Evolutionary conservation across 2,329 filamentous ascomycete species (phyloP), one percentile per base, ranked within the genome.

Genomic region (Teratosphaeria epicoccoides): DNA sequence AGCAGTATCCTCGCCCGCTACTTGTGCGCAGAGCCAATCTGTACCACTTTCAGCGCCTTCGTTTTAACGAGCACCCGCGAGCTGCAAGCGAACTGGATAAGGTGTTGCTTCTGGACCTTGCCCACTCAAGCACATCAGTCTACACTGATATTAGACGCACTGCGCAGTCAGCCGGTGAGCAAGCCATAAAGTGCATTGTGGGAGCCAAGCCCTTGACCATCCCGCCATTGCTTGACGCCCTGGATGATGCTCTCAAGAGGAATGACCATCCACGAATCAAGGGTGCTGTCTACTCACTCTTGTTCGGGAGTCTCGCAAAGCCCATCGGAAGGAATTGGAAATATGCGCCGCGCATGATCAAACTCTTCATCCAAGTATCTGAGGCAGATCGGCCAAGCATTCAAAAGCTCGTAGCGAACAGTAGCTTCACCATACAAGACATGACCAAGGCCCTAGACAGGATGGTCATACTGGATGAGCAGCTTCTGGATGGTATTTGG

Each of bases 131-230:
- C 57, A 83, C 95, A 2, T 97, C 91, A 0, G 74, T 88, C 4
- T 98, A 98, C 66, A 93, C 93, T 0, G 93, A 98, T 65, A 93
- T 97, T 49, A 85, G 94, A n/a, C 81, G 90, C 26, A 90, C 90
- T 49, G 93, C 93, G 2, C 93, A 98, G 67, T 85, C 84, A 55
- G 88, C 93, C 0, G 86, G 88, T 52, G 94, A 98, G 68, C 94
- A 93, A 0, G 93, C 93, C 0, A 79, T 97, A 26, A 96, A 95
- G 71, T 86, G 87, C 24, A 78, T 98, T 11, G 85, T 95, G 59
- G 93, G 90, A 1, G 87, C 89, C 22, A 84, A 90, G 51, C 84
- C 89, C 1, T 76, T 97, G 4, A 87, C 98, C 43, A 94, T 98
- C 14, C 89, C 91, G 0, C 82, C 85, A n/a, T 77, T 98, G 24